phyloP scores from a whole-genome alignment of 2,329 filamentous ascomycete species.

The Onygenales sp. region DNA sequence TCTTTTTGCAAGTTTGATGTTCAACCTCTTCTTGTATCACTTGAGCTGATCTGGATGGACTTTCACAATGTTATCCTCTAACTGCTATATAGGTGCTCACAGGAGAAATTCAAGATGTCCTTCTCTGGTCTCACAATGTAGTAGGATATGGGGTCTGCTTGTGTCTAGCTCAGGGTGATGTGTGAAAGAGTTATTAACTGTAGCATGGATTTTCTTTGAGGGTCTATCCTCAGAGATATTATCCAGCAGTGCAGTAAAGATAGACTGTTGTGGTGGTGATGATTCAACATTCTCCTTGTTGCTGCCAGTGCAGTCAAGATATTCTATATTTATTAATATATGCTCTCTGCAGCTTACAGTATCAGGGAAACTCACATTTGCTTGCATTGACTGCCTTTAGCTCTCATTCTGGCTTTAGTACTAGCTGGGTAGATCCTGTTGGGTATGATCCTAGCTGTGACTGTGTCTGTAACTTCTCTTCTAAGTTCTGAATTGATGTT shows the following conservation, averaged over 20 bases:
- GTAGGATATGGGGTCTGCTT: background rate
- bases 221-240: background rate
- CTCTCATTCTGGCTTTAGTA: background rate
- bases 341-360: background rate
- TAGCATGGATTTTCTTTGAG: background rate
- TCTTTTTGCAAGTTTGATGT: background rate
- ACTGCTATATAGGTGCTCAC: background rate
- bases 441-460: background rate
- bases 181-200: background rate
- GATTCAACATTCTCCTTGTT: background rate
- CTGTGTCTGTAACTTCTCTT: background rate
- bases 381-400: background rate
- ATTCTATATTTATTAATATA: background rate
- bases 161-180: background rate
- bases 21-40: background rate
- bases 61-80: slow-evolving; percentile 1
- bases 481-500: background rate
- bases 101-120: background rate
- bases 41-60: background rate
- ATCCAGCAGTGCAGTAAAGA: background rate
- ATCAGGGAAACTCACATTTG: background rate
- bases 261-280: background rate
- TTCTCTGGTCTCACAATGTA: background rate
- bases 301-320: background rate
- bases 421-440: background rate